These are phyloP conservation scores for Cladosporium sp. DNA, from an alignment of 2,329 filamentous ascomycete species.

Conservation along the genomic window DNA sequence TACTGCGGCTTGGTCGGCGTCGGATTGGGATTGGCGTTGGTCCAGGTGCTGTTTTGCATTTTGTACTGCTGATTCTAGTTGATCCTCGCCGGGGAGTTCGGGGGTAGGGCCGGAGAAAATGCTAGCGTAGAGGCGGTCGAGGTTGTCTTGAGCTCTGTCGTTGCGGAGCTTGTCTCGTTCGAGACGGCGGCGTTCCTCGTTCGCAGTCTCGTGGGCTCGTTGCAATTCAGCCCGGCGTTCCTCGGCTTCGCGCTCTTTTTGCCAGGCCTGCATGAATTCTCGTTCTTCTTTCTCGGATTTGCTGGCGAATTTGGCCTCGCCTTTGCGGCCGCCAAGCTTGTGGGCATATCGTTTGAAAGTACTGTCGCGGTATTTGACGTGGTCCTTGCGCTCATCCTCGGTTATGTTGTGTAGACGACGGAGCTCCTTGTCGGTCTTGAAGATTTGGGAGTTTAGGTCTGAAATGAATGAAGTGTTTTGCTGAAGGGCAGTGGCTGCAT, in stretches of 20 bases:
- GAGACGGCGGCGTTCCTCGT: constrained; percentile 33
- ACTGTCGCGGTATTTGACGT: constrained; percentile 51
- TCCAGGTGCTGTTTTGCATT: constrained; percentile 37
- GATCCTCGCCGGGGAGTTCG: constrained; percentile 51
- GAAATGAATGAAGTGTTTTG: constrained; percentile 44
- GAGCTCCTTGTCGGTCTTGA: constrained; percentile 36
- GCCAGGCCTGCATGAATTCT: constrained; percentile 52
- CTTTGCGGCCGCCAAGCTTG: constrained; percentile 45
- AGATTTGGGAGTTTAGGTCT: constrained; percentile 43
- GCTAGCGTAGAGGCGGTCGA: constrained; percentile 50
- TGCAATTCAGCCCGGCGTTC: constrained; percentile 40
- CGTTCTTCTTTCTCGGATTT: constrained; percentile 50
- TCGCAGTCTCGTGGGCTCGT: constrained; percentile 38
- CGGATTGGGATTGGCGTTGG: constrained; percentile 32
- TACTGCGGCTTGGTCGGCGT: constrained; percentile 41
- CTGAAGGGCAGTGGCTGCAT: constrained; percentile 43
- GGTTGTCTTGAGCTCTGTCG: constrained; percentile 42
- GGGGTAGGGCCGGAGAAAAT: constrained; percentile 53
- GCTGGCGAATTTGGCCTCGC: constrained; percentile 43
- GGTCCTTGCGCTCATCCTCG: constrained; percentile 47
- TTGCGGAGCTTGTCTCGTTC: constrained; percentile 31
- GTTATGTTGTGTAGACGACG: constrained; percentile 37
- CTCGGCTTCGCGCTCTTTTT: constrained; percentile 44
- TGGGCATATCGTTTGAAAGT: constrained; percentile 50
- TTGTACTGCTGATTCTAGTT: constrained; percentile 37